phyloP scores from a whole-genome alignment of 1,284 basidiomycete genomes.

The Fomitopsis betulina region DNA sequence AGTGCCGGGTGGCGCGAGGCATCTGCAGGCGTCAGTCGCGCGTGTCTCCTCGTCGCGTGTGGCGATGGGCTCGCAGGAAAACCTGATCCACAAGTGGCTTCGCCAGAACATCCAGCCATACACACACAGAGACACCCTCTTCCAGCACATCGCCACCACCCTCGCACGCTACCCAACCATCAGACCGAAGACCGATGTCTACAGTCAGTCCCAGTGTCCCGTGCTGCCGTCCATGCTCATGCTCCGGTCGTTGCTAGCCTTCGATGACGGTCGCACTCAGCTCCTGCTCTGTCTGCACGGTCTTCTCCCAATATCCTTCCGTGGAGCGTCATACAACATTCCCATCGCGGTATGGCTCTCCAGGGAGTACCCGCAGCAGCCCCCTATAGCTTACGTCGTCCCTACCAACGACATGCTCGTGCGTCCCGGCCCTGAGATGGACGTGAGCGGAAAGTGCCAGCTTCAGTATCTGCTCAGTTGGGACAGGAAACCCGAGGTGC shows the following conservation, averaged over 20 bases:
- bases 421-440: constrained; percentile 70
- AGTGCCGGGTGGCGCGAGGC: neutral
- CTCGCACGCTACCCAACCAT: constrained; percentile 63
- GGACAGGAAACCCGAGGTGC: constrained; percentile 82
- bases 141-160: constrained; percentile 61
- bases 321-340: constrained; percentile 84
- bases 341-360: constrained; percentile 89
- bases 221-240: constrained; percentile 12
- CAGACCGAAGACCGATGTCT: constrained; percentile 87
- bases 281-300: constrained; percentile 89
- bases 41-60: neutral
- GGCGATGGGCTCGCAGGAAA: constrained; percentile 24
- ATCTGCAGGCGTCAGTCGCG: neutral
- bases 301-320: constrained; percentile 84
- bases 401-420: constrained; percentile 94
- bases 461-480: constrained; percentile 74
- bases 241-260: constrained; percentile 47
- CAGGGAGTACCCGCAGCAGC: constrained; percentile 72
- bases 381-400: constrained; percentile 91
- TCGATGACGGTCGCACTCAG: constrained; percentile 92
- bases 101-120: constrained; percentile 68
- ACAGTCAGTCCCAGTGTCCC: constrained; percentile 55
- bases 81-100: constrained; percentile 65
- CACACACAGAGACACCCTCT: constrained; percentile 45
- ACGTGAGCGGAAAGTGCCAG: constrained; percentile 76